Conservation (phyloP, 805 yeast species). For the Ogataea ramenticola region DNA sequence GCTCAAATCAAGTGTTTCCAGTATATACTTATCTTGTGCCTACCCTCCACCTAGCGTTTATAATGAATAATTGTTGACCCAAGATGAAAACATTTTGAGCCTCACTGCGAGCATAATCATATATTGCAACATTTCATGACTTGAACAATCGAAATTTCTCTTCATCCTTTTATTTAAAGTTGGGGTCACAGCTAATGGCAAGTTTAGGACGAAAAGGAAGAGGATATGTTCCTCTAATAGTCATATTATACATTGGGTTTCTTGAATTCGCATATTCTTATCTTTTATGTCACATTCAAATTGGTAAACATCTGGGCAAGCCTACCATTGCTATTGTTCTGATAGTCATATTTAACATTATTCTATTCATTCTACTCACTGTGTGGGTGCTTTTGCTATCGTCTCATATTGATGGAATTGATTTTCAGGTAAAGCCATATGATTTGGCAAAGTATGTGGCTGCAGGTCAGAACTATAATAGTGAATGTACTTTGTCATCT, state of each 20-base stretch:
- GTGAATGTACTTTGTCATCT: neutral
- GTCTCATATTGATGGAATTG: conserved; percentile 53
- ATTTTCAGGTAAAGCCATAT: conserved; percentile 30
- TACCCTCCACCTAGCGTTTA: too few species aligned
- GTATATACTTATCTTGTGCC: too few species aligned
- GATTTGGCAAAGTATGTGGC: conserved; percentile 18
- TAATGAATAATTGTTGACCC: too few species aligned
- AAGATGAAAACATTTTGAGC: too few species aligned
- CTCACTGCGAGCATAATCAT: too few species aligned
- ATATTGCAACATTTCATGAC: too few species aligned
- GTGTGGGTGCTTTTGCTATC: conserved; percentile 39
- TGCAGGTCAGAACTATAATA: conserved; percentile 7
- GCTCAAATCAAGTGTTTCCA: too few species aligned
- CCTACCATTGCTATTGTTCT: conserved; percentile 24
- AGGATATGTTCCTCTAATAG: conserved; percentile 1
- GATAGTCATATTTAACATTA: conserved; percentile 21
- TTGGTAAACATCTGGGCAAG: conserved; percentile 38
- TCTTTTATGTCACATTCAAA: conserved; percentile 16
- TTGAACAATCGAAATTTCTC: too few species aligned
- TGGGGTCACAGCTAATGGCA: neutral
- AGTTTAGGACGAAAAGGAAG: neutral
- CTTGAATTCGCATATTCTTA: conserved; percentile 23
- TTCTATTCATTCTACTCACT: conserved; percentile 18
- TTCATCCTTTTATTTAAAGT: too few species aligned
- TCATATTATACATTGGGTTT: conserved; percentile 15